These are phyloP conservation scores for Fusarium sacchari DNA, from an alignment of 2,329 filamentous ascomycete species.

Conservation along the genomic window DNA sequence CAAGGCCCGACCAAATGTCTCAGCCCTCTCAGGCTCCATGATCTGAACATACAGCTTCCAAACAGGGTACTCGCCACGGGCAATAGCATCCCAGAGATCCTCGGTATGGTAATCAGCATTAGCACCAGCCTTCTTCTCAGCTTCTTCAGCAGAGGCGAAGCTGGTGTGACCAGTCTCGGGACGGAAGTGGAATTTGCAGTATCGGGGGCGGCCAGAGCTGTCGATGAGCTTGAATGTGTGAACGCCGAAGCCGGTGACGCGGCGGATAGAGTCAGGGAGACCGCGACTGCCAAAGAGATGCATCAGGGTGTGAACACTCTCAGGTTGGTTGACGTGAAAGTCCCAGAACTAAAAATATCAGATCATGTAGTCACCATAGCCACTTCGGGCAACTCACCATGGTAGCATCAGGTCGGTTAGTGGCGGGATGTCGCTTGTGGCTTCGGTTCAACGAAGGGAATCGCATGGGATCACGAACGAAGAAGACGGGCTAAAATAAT, in stretches of 20 bases:
- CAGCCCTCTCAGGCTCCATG: slow-evolving; percentile 62
- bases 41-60: slow-evolving; percentile 66
- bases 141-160: background rate
- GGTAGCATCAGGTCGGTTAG: slow-evolving; percentile 14
- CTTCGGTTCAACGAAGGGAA: slow-evolving; percentile 8
- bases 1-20: slow-evolving; percentile 58
- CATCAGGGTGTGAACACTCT: slow-evolving; percentile 23
- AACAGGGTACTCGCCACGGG: slow-evolving; percentile 54
- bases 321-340: slow-evolving; percentile 28
- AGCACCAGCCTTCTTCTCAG: slow-evolving; percentile 7
- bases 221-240: slow-evolving; percentile 22
- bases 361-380: background rate
- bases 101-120: slow-evolving; percentile 27
- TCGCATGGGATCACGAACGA: slow-evolving; percentile 4
- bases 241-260: slow-evolving; percentile 15
- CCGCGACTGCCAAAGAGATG: slow-evolving; percentile 21
- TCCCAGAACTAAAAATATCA: slow-evolving; percentile 14
- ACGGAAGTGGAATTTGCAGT: slow-evolving; percentile 27
- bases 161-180: slow-evolving; percentile 3
- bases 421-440: slow-evolving; percentile 38
- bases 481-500: background rate
- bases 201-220: background rate
- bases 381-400: background rate
- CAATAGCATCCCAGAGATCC: slow-evolving; percentile 53
- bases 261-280: slow-evolving; percentile 10